phyloP scores from a whole-genome alignment of 129 eudicot species.

The Lactuca sativa region DNA sequence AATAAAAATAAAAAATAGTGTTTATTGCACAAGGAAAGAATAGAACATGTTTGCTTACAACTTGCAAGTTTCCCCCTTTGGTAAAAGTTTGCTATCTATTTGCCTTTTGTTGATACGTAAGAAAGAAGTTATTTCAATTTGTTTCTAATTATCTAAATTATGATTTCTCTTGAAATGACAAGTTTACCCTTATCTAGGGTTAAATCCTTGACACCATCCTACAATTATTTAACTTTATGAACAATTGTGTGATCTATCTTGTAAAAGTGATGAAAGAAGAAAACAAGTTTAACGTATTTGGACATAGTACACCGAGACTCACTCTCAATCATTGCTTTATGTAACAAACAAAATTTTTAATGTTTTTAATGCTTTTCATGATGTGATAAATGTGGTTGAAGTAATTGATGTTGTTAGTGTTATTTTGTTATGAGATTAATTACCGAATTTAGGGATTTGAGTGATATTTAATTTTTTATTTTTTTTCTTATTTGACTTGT shows the following conservation, averaged over 20 bases:
- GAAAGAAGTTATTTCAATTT: background rate
- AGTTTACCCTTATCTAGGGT: background rate
- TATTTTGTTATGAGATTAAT: background rate
- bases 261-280: no score
- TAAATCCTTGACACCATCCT: background rate
- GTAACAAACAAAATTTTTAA: background rate
- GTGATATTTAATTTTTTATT: background rate
- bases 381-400: background rate
- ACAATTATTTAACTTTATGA: background rate
- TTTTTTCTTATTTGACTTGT: background rate
- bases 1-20: slow-evolving; percentile 9
- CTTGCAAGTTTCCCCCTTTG: slow-evolving; percentile 22
- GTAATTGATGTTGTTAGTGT: background rate
- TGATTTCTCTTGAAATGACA: background rate
- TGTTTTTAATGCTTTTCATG: background rate
- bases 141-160: background rate
- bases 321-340: background rate
- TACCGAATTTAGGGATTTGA: background rate
- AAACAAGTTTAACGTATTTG: no score
- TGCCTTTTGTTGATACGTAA: slow-evolving; percentile 11
- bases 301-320: background rate
- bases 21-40: slow-evolving; percentile 38
- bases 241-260: background rate
- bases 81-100: slow-evolving; percentile 11
- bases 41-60: slow-evolving; percentile 17